Base-by-base conservation (phyloP, 2,329 filamentous ascomycete species). In the Aureobasidium subglaciale region DNA sequence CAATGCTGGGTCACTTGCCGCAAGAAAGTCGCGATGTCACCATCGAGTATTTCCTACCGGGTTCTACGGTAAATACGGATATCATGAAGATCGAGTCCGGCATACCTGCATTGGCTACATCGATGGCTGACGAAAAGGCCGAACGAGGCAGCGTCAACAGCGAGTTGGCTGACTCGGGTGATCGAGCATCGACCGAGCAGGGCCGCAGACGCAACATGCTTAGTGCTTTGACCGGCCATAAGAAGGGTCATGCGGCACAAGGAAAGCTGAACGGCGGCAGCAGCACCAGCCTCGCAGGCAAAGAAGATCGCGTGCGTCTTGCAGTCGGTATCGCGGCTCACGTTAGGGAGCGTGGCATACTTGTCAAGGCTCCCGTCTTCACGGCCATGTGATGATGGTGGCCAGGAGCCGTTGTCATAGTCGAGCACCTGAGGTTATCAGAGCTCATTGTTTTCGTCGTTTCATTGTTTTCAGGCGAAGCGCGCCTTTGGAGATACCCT, bases 21-120 rank as follows among this genome's bases (percentile, higher is more conserved):
- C 74, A 95, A 35, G 93, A 99, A 71, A 93, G 89, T 63, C 83
- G 93, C 60, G 93, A 97, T 65, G 88, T 99, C 15, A 84, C 84
- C 40, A 86, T 99, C 59, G 83, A 86, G 59, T 96, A 96, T 67
- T 90, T 91, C 52, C 74, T 86, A 56, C 92, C 93, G 0, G 88
- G 88, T 40, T 81, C 87, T 41, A 70, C 78, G 38, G 77, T 97
- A 56, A 78, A 85, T 59, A 75, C 83, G 2, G 80, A 85, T 4
- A 78, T 88, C 60, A 96, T 97, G 91, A 95, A 95, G 65, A 73
- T 90, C 4, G 93, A 97, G 68, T 73, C 75, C 4, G 74, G 75
- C 24, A 76, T 78, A 27, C 75, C 76, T 6, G 66, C 73, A 5
- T 66, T 78, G 25, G 69, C 66, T n/a, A 69, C 65, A 8, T 74